Percentiles rank a stretch among this genome's conserved stretches.
Conservation (phyloP, 163 green algal species). For the Chlamydomonas reinhardtii region DNA sequence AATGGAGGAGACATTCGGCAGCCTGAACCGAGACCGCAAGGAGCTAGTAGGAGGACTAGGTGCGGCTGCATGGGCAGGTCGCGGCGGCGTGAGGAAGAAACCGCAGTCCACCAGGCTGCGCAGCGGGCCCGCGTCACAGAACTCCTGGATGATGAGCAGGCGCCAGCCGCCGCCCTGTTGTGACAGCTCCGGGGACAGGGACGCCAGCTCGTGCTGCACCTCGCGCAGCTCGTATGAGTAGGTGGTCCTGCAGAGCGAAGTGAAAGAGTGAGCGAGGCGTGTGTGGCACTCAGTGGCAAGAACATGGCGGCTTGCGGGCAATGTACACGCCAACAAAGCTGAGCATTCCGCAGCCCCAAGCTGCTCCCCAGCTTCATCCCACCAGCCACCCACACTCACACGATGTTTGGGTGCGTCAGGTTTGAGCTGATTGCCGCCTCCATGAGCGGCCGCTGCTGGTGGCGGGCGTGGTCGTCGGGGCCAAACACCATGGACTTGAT, state of each 20-base stretch:
- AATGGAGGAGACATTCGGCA: no score
- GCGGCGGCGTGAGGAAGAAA: slow-evolving; percentile 26
- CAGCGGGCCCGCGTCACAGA: slow-evolving; percentile 37
- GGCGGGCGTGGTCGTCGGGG: slow-evolving; percentile 15
- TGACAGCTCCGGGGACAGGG: slow-evolving; percentile 28
- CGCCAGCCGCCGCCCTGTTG: slow-evolving; percentile 45
- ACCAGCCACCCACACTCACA: slow-evolving; percentile 20
- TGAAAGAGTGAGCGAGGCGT: background rate
- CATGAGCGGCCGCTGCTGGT: slow-evolving; percentile 37
- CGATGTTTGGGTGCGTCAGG: slow-evolving; percentile 71
- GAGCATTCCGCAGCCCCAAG: no score
- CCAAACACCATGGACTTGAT: slow-evolving; percentile 46
- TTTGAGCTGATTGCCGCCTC: slow-evolving; percentile 62
- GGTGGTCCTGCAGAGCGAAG: slow-evolving; percentile 12
- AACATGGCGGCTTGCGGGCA: no score
- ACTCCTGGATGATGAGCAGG: slow-evolving; percentile 52
- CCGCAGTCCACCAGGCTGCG: slow-evolving; percentile 31
- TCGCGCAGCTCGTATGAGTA: slow-evolving; percentile 50
- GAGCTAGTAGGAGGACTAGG: no score
- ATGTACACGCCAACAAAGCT: no score
- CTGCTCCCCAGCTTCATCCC: no score
- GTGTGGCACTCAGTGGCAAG: no score
- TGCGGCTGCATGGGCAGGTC: no score
- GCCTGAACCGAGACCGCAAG: no score
- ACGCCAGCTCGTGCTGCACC: slow-evolving; percentile 48